Evolutionary conservation across 2,329 filamentous ascomycete species (phyloP), one percentile per base, ranked within the genome.

Genomic region (Penicillium sp.): DNA sequence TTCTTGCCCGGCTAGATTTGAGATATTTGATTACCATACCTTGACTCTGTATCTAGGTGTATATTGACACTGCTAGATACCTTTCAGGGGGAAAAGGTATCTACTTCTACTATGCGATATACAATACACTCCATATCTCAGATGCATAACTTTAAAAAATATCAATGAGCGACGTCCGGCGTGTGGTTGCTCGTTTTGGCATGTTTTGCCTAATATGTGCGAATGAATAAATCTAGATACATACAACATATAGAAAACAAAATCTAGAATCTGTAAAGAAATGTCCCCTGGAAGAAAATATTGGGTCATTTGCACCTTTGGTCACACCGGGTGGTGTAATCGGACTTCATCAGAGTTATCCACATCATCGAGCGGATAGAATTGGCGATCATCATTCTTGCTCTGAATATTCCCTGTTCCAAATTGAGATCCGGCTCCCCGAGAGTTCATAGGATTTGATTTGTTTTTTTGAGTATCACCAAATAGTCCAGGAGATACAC

Each of bases 401-500:
- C 46, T 53, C 27, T 57, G 57, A 4, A 45, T 42, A 19, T 49
- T 39, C 23, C 55, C 53, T 2, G 51, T 52, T 11, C 62, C 61
- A 27, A 61, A 34, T 16, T 58, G 55, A 14, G 63, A 63, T 4
- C 49, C 47, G 13, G 27, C 51, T 9, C 51, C 55, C 5, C 45
- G 56, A 13, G 58, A 61, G n/a, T 50, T 54, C 30, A 55, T 29
- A 0, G 53, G 55, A 18, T 61, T 56, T 7, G 61, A 59, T 10
- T 54, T 55, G 36, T 19, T 34, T 5, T 53, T 38, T 14, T 53
- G 59, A 1, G 69, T 73, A 13, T 70, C 68, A 8, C 71, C 74
- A 48, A 76, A 67, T 1, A 71, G 35, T n/a, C 57, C 61, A 26
- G 75, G 74, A 41, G 70, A 72, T 10, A 71, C 32, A 14, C 66